Conservation (phyloP, 1,139 yeast species). For the Keqinozyma sinolaborantium region DNA sequence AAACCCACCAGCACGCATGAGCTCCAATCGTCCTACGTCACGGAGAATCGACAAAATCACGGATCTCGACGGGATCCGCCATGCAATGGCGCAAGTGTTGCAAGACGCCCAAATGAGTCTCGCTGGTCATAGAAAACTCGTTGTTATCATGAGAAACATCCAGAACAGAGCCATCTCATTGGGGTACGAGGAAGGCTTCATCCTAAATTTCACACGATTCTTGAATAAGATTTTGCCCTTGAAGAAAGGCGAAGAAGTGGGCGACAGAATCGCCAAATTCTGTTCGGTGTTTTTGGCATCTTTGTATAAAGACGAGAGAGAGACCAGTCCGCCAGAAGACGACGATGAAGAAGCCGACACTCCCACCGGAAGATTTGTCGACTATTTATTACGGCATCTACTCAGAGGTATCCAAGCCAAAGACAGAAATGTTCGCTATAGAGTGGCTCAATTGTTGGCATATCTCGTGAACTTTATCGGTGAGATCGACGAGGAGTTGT, state of each 20-base stretch:
- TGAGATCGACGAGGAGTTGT: slow-evolving; percentile 73
- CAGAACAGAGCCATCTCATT: slow-evolving; percentile 54
- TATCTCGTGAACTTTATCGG: slow-evolving; percentile 69
- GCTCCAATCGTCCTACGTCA: not conserved
- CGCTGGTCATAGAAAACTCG: slow-evolving; percentile 75
- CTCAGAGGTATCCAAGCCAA: slow-evolving; percentile 75
- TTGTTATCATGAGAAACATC: slow-evolving; percentile 57
- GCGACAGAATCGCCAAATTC: slow-evolving; percentile 76
- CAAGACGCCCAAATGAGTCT: slow-evolving; percentile 76
- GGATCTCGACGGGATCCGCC: slow-evolving; percentile 23
- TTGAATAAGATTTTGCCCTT: slow-evolving; percentile 63
- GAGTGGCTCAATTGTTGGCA: slow-evolving; percentile 78
- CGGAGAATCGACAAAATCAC: slow-evolving; percentile 11
- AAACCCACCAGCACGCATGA: too few species aligned
- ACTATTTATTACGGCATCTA: slow-evolving; percentile 60
- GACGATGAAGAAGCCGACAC: slow-evolving; percentile 29
- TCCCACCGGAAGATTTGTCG: slow-evolving; percentile 50
- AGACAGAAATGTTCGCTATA: slow-evolving; percentile 72
- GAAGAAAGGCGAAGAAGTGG: slow-evolving; percentile 68
- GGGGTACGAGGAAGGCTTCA: slow-evolving; percentile 56
- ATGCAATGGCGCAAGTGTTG: slow-evolving; percentile 64
- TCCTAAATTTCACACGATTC: slow-evolving; percentile 54
- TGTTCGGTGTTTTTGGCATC: slow-evolving; percentile 61
- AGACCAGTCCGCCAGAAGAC: slow-evolving; percentile 14
- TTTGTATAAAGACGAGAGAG: slow-evolving; percentile 36